These are phyloP conservation scores for Aspergillus novofumigatus DNA, from an alignment of 2,329 filamentous ascomycete species.

Conservation along the genomic window DNA sequence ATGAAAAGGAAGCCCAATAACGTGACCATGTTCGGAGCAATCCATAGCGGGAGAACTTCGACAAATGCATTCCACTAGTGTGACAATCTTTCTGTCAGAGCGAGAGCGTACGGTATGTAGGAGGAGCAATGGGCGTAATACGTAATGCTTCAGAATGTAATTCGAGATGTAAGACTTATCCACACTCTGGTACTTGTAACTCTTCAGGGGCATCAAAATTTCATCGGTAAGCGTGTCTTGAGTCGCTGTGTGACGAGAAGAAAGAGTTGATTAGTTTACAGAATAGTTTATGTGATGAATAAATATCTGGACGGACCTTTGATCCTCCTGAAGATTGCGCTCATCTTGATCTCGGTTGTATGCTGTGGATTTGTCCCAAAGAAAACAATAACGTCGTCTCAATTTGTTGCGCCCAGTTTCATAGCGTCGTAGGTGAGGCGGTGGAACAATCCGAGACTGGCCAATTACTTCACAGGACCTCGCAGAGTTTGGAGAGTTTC, in stretches of 20 bases:
- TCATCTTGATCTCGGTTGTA: constrained; percentile 20
- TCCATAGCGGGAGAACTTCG: constrained; percentile 86
- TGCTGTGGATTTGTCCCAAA: not conserved
- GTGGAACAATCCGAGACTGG: not conserved
- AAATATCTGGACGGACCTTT: constrained; percentile 26
- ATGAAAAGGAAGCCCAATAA: constrained; percentile 94
- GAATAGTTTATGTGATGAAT: not conserved
- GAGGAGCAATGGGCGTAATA: constrained; percentile 47
- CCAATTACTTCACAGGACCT: not conserved
- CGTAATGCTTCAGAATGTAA: constrained; percentile 92
- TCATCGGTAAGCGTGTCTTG: constrained; percentile 74
- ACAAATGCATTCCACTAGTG: constrained; percentile 93
- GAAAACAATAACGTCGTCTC: not conserved
- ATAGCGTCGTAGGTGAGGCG: not conserved
- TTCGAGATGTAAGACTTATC: constrained; percentile 92
- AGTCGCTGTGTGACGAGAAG: constrained; percentile 24
- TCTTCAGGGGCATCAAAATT: constrained; percentile 82
- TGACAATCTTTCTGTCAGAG: not conserved
- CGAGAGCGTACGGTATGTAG: not conserved
- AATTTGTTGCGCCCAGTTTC: not conserved
- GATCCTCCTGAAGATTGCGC: constrained; percentile 30
- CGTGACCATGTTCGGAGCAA: constrained; percentile 97
- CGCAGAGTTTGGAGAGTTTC: too few species aligned
- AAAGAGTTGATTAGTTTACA: constrained; percentile 3
- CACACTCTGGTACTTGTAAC: constrained; percentile 96